These are phyloP conservation scores for Ganoderma multipileum DNA, from an alignment of 1,284 basidiomycete species.

Conservation along the genomic window DNA sequence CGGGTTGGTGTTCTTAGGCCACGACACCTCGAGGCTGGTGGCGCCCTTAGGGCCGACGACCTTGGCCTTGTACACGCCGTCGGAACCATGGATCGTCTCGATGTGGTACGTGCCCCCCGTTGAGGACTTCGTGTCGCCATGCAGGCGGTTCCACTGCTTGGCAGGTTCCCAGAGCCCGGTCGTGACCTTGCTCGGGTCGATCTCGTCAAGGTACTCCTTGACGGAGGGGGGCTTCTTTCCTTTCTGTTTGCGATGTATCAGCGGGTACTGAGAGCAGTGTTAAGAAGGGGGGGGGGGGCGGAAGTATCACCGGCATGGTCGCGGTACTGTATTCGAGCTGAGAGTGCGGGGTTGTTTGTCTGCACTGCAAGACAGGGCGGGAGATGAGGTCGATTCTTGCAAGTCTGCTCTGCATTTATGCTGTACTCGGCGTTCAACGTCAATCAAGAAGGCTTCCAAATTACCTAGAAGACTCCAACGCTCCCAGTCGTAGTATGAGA, in stretches of 20 bases:
- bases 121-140: background rate
- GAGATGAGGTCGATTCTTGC: background rate
- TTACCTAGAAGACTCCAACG: background rate
- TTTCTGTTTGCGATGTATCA: background rate
- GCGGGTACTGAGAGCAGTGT: background rate
- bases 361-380: background rate
- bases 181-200: background rate
- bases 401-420: background rate
- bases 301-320: background rate
- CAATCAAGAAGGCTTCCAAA: background rate
- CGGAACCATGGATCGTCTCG: background rate
- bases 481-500: background rate
- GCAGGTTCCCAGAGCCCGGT: background rate
- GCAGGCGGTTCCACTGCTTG: slow-evolving; percentile 2
- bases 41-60: background rate
- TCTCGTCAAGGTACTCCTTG: background rate
- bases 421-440: background rate
- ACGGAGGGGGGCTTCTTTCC: background rate
- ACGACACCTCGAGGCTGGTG: background rate
- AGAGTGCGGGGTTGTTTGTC: background rate
- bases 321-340: background rate
- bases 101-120: background rate
- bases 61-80: background rate
- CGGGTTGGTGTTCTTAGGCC: background rate
- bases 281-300: too few relatives aligned